These are phyloP conservation scores for Leccinum fibrillosum DNA, from an alignment of 768 basidiomycete genomes.

Conservation along the genomic window DNA sequence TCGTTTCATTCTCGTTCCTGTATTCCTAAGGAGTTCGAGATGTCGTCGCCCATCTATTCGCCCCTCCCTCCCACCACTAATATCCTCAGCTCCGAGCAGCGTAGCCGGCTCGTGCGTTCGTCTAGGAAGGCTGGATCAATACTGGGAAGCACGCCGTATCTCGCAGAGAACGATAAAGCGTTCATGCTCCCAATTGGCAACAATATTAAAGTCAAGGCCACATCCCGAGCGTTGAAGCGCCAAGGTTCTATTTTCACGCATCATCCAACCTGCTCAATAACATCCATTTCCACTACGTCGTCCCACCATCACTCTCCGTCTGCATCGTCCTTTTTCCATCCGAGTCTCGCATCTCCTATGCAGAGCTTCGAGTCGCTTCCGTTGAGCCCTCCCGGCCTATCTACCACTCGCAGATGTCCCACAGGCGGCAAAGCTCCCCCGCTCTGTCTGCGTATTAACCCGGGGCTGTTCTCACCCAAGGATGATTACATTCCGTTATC, in stretches of 20 bases:
- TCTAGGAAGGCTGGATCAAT: slow-evolving; percentile 36
- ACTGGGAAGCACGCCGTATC: slow-evolving; percentile 35
- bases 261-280: slow-evolving; percentile 17
- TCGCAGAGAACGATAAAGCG: slow-evolving; percentile 28
- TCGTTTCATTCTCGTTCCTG: neutral
- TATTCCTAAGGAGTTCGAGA: slow-evolving; percentile 12
- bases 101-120: slow-evolving; percentile 35
- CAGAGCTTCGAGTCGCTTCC: slow-evolving; percentile 12
- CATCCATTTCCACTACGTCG: slow-evolving; percentile 13
- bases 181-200: slow-evolving; percentile 23
- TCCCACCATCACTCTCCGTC: slow-evolving; percentile 13
- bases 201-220: neutral
- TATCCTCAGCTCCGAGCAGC: slow-evolving; percentile 28
- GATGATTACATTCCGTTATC: slow-evolving; percentile 6
- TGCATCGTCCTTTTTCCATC: slow-evolving; percentile 15
- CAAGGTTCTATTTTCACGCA: slow-evolving; percentile 33
- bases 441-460: slow-evolving; percentile 24
- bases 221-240: slow-evolving; percentile 23
- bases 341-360: slow-evolving; percentile 1
- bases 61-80: slow-evolving; percentile 36
- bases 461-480: slow-evolving; percentile 8
- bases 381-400: slow-evolving; percentile 19
- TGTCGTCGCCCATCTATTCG: slow-evolving; percentile 19
- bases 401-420: slow-evolving; percentile 9
- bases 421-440: slow-evolving; percentile 15